Evolutionary conservation across 164 flowering plant genomes (phyloP).

Genomic region (Houttuynia cordata): DNA sequence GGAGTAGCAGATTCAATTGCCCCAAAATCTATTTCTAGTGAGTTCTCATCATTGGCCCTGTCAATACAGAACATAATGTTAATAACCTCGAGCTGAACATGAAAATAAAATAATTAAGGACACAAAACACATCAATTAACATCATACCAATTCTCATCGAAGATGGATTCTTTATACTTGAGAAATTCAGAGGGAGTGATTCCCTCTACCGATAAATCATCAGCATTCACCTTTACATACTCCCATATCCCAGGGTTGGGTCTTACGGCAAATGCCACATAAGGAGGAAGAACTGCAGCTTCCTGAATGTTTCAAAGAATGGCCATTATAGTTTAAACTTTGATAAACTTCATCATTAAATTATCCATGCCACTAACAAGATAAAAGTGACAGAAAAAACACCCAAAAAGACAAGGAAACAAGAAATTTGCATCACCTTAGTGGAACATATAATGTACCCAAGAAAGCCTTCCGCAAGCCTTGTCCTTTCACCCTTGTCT

Average conservation of each 20-base stretch:
- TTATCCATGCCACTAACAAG: not conserved
- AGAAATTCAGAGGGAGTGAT: constrained; percentile 58
- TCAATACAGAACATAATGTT: not conserved
- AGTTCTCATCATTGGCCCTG: constrained; percentile 91
- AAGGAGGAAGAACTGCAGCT: constrained; percentile 86
- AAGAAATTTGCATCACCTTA: constrained; percentile 28
- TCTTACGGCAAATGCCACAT: constrained; percentile 70
- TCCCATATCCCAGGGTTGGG: constrained; percentile 94
- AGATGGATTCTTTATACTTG: constrained; percentile 63
- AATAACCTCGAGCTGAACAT: not conserved
- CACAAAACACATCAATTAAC: not conserved
- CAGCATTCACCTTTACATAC: constrained; percentile 61
- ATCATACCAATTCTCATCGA: constrained; percentile 63
- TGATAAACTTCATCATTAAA: too few species aligned
- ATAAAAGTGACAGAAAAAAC: not conserved
- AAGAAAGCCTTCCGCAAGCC: constrained; percentile 56
- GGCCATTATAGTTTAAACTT: too few species aligned
- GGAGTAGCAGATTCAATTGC: constrained; percentile 57
- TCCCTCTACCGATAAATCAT: constrained; percentile 51
- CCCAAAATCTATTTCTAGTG: constrained; percentile 84
- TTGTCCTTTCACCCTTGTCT: constrained; percentile 48
- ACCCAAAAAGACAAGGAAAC: not conserved
- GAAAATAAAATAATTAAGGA: not conserved
- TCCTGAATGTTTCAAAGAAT: constrained; percentile 37
- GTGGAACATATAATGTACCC: constrained; percentile 72